Evolutionary conservation across 2,329 filamentous ascomycete genomes (phyloP).

Genomic region (Fusarium sulawesiense): DNA sequence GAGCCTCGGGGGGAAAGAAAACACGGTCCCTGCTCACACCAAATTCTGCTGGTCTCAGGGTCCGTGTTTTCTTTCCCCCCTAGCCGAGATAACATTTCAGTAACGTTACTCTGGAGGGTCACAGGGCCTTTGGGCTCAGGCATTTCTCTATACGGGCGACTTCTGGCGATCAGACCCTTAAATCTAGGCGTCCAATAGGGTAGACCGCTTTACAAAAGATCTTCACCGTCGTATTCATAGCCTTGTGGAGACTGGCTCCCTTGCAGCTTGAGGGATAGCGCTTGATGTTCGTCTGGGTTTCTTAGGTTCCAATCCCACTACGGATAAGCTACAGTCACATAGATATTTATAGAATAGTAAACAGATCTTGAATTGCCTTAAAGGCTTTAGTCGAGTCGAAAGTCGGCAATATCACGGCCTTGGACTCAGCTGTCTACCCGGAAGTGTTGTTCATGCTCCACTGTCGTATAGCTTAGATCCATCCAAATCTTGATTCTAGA

Average conservation of each 20-base stretch:
- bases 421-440: background rate
- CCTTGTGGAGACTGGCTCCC: background rate
- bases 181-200: background rate
- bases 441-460: background rate
- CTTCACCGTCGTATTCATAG: background rate
- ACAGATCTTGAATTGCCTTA: background rate
- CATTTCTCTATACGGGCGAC: background rate
- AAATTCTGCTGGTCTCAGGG: no score
- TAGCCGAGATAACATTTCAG: background rate
- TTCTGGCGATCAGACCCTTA: background rate
- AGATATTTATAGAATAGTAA: background rate
- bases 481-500: background rate
- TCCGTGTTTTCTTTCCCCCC: no score
- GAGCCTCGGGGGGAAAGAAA: no score
- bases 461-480: background rate
- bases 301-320: rapidly evolving
- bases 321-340: rapidly evolving
- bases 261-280: background rate
- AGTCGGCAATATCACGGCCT: background rate
- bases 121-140: background rate
- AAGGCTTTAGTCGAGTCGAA: background rate
- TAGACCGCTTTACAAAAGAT: background rate
- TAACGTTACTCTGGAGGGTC: background rate
- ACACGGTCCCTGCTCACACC: no score
- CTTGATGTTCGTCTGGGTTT: background rate